Evolutionary conservation across 208 protist genomes (phyloP).

Genomic region (Wallacemonas sp.): DNA sequence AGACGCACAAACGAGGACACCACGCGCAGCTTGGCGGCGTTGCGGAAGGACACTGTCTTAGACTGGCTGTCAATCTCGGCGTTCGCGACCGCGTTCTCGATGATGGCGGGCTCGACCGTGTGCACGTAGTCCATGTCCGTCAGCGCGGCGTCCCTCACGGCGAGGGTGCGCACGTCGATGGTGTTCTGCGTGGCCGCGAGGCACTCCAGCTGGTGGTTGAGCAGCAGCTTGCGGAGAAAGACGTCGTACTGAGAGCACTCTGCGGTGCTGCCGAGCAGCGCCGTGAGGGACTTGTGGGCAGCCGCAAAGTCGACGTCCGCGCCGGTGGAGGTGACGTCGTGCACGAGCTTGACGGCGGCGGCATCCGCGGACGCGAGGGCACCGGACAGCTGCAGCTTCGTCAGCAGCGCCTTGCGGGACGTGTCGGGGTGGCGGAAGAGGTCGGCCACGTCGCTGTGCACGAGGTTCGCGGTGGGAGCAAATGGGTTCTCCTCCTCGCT

Average conservation of each 20-base stretch:
- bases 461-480: constrained; percentile 37
- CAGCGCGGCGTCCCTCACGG: constrained; percentile 32
- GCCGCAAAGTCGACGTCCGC: constrained; percentile 15
- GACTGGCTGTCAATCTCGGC: constrained; percentile 79
- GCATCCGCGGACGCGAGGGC: constrained; percentile 15
- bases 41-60: constrained; percentile 59
- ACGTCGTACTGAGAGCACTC: constrained; percentile 23
- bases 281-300: constrained; percentile 21
- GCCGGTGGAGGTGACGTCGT: constrained; percentile 20
- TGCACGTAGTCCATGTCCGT: constrained; percentile 60
- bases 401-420: constrained; percentile 33
- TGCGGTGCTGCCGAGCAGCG: constrained; percentile 21
- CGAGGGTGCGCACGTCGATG: constrained; percentile 48
- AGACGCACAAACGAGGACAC: constrained; percentile 52
- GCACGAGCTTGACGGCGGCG: constrained; percentile 22
- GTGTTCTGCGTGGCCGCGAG: constrained; percentile 46
- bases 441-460: constrained; percentile 51
- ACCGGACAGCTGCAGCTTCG: constrained; percentile 31
- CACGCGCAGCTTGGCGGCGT: constrained; percentile 64
- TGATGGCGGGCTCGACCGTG: constrained; percentile 62
- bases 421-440: constrained; percentile 55
- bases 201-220: constrained; percentile 61
- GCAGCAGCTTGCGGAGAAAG: constrained; percentile 45
- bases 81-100: constrained; percentile 53
- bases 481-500: constrained; percentile 59